These are phyloP conservation scores for Aspergillus japonicus DNA, from an alignment of 2,329 filamentous ascomycete genomes.

Conservation along the genomic window DNA sequence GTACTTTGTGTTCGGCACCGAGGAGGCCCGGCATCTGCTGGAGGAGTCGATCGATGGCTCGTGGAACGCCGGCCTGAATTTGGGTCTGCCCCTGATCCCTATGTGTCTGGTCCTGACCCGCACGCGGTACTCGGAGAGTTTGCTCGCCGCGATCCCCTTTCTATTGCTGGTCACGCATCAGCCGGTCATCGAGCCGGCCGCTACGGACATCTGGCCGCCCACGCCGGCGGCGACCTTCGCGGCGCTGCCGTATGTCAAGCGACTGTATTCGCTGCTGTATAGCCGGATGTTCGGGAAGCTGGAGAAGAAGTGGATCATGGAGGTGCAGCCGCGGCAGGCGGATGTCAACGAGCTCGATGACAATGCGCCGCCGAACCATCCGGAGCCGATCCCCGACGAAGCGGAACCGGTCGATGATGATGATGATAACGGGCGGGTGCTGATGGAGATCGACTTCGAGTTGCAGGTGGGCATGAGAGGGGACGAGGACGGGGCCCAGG, in stretches of 20 bases:
- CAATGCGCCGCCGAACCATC: conserved; percentile 36
- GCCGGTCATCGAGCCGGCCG: conserved; percentile 42
- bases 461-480: conserved; percentile 52
- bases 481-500: conserved; percentile 38
- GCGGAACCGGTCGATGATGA: conserved; percentile 19
- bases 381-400: conserved; percentile 25
- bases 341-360: conserved; percentile 38
- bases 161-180: conserved; percentile 52
- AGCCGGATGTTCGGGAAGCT: conserved; percentile 57
- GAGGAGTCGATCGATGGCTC: conserved; percentile 36
- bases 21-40: conserved; percentile 59
- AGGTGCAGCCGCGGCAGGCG: conserved; percentile 58
- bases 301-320: conserved; percentile 61
- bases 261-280: conserved; percentile 63
- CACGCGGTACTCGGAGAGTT: conserved; percentile 61
- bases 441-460: conserved; percentile 52
- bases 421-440: conserved; percentile 41
- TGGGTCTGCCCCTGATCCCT: conserved; percentile 67
- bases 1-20: conserved; percentile 63
- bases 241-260: conserved; percentile 64
- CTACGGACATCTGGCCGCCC: conserved; percentile 64
- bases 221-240: conserved; percentile 65
- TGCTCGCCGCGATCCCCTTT: conserved; percentile 63
- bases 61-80: conserved; percentile 52
- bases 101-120: conserved; percentile 67